Base-by-base conservation (phyloP, 192 early-diverging fungal species). In the Podila horticola region DNA sequence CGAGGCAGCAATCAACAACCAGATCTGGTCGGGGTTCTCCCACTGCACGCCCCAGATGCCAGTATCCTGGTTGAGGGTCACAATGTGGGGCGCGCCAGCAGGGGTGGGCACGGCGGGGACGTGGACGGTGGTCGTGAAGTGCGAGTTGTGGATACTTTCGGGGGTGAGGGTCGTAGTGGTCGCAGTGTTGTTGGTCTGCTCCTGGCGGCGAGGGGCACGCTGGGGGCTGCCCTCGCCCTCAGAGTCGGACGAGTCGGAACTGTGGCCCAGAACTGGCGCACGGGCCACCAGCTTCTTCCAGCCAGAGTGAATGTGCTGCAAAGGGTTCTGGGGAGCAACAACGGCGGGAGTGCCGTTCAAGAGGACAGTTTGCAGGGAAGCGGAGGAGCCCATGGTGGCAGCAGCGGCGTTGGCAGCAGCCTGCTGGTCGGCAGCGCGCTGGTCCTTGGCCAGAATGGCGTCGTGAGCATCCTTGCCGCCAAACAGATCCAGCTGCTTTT, bases 21-120 rank as follows among this genome's bases (percentile, higher is more conserved):
- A 55, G 33, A 84, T 24, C 52, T 79, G 83, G 26, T 74, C 58
- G 2, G 83, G 83, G 68, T 84, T 79, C 20, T 51, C 45, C 75
- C 75, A 79, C 28, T 79, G 31, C 10, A 79, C 69, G 20, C 75
- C 75, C 75, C 75, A 79, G 22, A 79, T 79, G 3, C 52, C 36
- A 2, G 64, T 19, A 33, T 79, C 49, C 51, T 79, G 64, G 60
- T 79, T 79, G 26, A 79, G 31, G 13, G 22, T 30, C 26, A 60
- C 58, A 31, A 60, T 60, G 50, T 52, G 50, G 17, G 19, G 19
- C n/a, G 50, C 15, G 68, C 69, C 20, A 66, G 49, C 15, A 77
- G 66, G 52, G 30, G 13, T 45, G 45, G 64, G 17, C 26, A 26
- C 22, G 19, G 8, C 50, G 28, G 50, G n/a, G 50, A 52, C n/a